Evolutionary conservation across 148 eudicot species (phyloP), one percentile per base, ranked within the genome.

Genomic region (Chenopodium berlandieri): DNA sequence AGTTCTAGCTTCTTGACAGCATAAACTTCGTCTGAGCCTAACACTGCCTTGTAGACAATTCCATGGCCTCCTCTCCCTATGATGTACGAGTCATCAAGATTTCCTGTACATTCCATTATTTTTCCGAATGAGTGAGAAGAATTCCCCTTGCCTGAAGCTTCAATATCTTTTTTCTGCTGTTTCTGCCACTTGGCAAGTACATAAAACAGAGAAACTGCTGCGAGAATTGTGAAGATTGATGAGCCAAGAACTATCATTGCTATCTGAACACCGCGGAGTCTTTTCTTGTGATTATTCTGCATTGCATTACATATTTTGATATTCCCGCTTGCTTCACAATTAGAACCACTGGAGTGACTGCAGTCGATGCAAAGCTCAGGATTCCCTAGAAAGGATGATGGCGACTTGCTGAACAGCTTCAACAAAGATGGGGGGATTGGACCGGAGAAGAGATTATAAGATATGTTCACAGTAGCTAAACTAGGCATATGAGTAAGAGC

Each of bases 31-130:
- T 79, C 90, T 11, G 90, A 88, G 76, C 87, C 87, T 84, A 91
- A 47, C 1, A 81, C 75, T 2, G 90, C 98, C 86, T 86, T 92
- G 78, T 94, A 94, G 7, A 94, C 98, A 4, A 85, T 87, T 66
- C 97, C 98, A 80, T 92, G 98, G 23, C 94, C 97, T 76, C 98
- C 98, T 85, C 85, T 92, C 74, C 98, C 98, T 9, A 92, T 84
- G 71, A 94, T 80, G 75, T 90, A 88, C 79, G 75, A 81, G 40
- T 92, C 91, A 52, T 86, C 84, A 2, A 92, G 87, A 72, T 90
- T 90, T 30, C 85, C 92, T 0, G 98, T 94, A 30, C 86, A 90
- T 80, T 86, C 91, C 88, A 92, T 79, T 79, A 91, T 84, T 83
- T 84, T 87, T 32, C 72, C 85, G 30, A 94, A 79, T 65, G 87